These are phyloP conservation scores for Camptophora hylomeconis DNA, from an alignment of 2,329 filamentous ascomycete genomes.

Conservation along the genomic window DNA sequence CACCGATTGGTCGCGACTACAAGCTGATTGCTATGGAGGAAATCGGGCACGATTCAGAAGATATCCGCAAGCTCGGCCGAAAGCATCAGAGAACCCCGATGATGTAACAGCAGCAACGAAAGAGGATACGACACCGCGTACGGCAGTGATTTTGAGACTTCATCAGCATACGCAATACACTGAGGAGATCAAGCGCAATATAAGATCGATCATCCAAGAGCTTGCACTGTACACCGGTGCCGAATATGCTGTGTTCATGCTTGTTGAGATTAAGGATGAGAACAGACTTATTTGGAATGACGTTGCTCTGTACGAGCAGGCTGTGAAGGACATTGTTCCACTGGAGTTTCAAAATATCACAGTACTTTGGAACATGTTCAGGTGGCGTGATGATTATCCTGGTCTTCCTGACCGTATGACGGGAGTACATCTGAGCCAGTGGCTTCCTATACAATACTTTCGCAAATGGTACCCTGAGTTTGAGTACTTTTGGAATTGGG, in stretches of 20 bases:
- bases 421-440: constrained; percentile 32
- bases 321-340: constrained; percentile 44
- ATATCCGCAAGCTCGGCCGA: too few species aligned
- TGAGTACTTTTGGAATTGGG: constrained; percentile 56
- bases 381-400: constrained; percentile 20
- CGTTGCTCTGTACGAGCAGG: constrained; percentile 46
- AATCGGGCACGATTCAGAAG: too few species aligned
- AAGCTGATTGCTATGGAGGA: too few species aligned
- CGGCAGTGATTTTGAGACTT: too few species aligned
- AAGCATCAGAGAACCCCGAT: too few species aligned
- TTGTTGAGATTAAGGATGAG: constrained; percentile 64
- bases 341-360: constrained; percentile 21
- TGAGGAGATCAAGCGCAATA: background rate
- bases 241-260: constrained; percentile 56
- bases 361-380: constrained; percentile 20
- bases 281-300: constrained; percentile 6
- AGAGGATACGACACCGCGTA: too few species aligned
- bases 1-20: too few species aligned
- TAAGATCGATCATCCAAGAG: background rate
- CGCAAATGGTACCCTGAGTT: constrained; percentile 50
- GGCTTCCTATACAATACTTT: constrained; percentile 51
- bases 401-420: constrained; percentile 19
- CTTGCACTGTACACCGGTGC: background rate
- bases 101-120: too few species aligned
- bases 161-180: constrained; percentile 1